phyloP scores from a whole-genome alignment of 257 asterid species.

The Solanum sparsipilum region DNA sequence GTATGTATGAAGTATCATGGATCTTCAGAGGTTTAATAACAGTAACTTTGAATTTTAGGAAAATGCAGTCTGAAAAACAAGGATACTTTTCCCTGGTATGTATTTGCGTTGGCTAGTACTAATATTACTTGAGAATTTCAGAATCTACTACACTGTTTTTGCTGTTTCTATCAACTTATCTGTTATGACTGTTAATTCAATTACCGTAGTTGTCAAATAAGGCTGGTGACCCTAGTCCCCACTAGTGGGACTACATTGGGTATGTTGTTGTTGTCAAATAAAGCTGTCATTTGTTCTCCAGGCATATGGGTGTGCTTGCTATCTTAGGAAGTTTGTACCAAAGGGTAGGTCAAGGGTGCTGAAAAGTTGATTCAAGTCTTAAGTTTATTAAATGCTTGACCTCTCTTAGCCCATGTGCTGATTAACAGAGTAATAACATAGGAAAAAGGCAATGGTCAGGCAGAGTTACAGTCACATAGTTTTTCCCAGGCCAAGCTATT shows the following conservation, averaged over 20 bases:
- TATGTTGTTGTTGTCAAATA: neutral
- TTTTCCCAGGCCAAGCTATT: neutral
- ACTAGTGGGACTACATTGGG: neutral
- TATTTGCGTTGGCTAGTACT: neutral
- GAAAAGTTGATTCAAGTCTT: neutral
- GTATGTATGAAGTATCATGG: neutral
- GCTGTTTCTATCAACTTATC: neutral
- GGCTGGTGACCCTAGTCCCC: neutral
- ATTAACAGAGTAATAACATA: neutral
- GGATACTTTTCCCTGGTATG: conserved; percentile 76
- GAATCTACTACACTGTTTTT: neutral
- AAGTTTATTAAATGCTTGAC: neutral
- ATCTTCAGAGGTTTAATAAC: conserved; percentile 6
- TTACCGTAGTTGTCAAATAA: neutral
- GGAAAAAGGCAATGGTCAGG: neutral
- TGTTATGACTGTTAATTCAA: neutral
- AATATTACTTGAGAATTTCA: neutral
- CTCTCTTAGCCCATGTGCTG: neutral
- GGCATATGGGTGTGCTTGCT: neutral
- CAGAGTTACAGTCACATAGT: neutral
- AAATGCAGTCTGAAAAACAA: conserved; percentile 88
- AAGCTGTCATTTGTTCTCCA: neutral
- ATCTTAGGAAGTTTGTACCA: neutral
- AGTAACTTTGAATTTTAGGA: conserved; percentile 33
- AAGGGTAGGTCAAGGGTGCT: neutral